A percentile compares a stretch with the other conserved stretches of the same genome.
Conservation (phyloP, 2,329 filamentous ascomycete genomes). For the Botrytis fabae region DNA sequence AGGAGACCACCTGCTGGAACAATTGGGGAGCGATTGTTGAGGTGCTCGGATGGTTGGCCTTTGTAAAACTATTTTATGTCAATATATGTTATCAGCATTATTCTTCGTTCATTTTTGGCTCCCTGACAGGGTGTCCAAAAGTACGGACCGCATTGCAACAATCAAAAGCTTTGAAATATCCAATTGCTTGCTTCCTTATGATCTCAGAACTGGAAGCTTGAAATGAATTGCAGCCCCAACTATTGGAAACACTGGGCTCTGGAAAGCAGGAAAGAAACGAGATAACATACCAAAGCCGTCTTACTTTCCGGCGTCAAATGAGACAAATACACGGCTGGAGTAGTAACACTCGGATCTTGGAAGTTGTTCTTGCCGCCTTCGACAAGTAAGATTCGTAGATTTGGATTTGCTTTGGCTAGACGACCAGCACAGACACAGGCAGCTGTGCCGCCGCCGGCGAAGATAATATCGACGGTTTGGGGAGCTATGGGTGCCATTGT, state of each 20-base stretch:
- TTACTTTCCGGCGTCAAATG: conserved; percentile 52
- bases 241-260: neutral
- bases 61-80: conserved; percentile 50
- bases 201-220: neutral
- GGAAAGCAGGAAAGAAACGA: neutral
- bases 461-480: conserved; percentile 52
- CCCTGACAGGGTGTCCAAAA: neutral
- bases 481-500: conserved; percentile 35
- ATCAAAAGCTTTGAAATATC: neutral
- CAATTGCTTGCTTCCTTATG: neutral
- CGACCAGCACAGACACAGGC: conserved; percentile 52
- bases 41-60: conserved; percentile 47
- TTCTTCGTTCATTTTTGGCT: neutral
- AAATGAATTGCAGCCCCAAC: neutral
- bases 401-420: conserved; percentile 52
- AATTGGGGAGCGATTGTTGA: conserved; percentile 48
- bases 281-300: conserved; percentile 42
- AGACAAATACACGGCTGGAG: conserved; percentile 51
- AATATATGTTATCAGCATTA: neutral
- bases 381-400: conserved; percentile 52
- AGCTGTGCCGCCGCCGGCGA: conserved; percentile 52
- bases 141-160: neutral
- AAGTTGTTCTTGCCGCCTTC: conserved; percentile 56
- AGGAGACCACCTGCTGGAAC: conserved; percentile 51
- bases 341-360: conserved; percentile 50